Conservation (phyloP, 306 rosid species). For the Mimosa bimucronata region DNA sequence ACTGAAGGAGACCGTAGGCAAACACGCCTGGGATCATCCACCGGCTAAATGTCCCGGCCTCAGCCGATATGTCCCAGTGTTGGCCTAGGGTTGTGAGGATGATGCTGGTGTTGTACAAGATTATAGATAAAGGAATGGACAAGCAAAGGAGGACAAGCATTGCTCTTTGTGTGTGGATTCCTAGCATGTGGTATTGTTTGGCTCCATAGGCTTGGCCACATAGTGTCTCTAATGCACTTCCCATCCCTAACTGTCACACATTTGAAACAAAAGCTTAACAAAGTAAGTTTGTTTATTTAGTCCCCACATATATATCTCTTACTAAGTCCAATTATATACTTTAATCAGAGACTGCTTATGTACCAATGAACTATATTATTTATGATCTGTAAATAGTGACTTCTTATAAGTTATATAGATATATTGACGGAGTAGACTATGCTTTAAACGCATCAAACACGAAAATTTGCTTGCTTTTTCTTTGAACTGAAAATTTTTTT, state of each 20-base stretch:
- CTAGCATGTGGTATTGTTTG: slow-evolving; percentile 58
- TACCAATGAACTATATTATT: background rate
- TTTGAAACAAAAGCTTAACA: background rate
- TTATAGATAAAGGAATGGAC: slow-evolving; percentile 48
- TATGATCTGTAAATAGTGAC: background rate
- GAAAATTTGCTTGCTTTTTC: background rate
- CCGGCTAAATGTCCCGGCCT: slow-evolving; percentile 50
- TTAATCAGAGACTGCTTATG: no score
- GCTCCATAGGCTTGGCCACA: slow-evolving; percentile 72
- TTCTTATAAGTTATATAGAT: background rate
- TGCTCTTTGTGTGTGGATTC: slow-evolving; percentile 58
- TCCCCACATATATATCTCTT: background rate
- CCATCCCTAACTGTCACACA: slow-evolving; percentile 57
- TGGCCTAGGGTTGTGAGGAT: slow-evolving; percentile 52
- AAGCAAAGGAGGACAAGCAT: slow-evolving; percentile 49
- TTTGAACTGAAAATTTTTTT: no score
- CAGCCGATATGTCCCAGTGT: slow-evolving; percentile 46
- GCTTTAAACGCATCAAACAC: background rate
- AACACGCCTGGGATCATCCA: slow-evolving; percentile 62
- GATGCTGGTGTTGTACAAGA: slow-evolving; percentile 52
- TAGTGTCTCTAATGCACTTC: slow-evolving; percentile 65
- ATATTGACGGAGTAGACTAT: background rate
- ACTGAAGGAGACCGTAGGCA: slow-evolving; percentile 50
- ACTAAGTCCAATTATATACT: background rate
- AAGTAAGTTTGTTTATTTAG: no score